Evolutionary conservation across 192 early-diverging fungal genomes (phyloP).

Genomic region (Backusella psychrophila): DNA sequence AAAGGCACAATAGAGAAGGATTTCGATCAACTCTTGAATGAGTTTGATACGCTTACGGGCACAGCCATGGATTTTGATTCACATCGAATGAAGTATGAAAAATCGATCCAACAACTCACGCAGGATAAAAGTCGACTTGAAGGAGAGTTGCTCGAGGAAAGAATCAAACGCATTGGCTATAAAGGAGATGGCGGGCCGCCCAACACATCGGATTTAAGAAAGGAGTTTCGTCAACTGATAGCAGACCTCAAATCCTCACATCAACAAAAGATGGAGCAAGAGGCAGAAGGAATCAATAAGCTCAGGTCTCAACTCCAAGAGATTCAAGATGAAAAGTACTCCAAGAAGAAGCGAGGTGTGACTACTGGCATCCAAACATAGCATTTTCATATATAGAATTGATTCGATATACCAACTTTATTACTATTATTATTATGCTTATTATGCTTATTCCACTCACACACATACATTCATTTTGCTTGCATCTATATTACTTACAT

Average conservation of each 20-base stretch:
- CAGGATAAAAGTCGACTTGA: constrained; percentile 29
- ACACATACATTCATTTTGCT: too few relatives aligned
- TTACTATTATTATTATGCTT: too few relatives aligned
- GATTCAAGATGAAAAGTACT: constrained; percentile 39
- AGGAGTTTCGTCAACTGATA: constrained; percentile 57
- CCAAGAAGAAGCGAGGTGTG: constrained; percentile 29
- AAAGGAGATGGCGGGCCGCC: constrained; percentile 19
- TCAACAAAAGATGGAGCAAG: constrained; percentile 41
- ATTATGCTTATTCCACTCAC: too few relatives aligned
- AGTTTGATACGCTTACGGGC: constrained; percentile 43
- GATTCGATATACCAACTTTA: too few relatives aligned
- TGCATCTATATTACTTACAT: too few relatives aligned
- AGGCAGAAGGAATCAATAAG: constrained; percentile 43
- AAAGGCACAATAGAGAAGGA: constrained; percentile 28
- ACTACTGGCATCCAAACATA: constrained; percentile 22
- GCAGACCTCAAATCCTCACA: constrained; percentile 46
- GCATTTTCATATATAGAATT: not conserved
- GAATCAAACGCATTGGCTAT: constrained; percentile 35
- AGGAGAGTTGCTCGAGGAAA: constrained; percentile 34
- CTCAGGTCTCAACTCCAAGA: constrained; percentile 41
- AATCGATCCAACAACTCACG: constrained; percentile 27
- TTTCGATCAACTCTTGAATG: constrained; percentile 39
- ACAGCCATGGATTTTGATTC: constrained; percentile 42
- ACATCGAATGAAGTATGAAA: constrained; percentile 34
- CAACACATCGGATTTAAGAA: constrained; percentile 44